Conservation (phyloP, 106 monocot genomes). For the Posidonia australis region DNA sequence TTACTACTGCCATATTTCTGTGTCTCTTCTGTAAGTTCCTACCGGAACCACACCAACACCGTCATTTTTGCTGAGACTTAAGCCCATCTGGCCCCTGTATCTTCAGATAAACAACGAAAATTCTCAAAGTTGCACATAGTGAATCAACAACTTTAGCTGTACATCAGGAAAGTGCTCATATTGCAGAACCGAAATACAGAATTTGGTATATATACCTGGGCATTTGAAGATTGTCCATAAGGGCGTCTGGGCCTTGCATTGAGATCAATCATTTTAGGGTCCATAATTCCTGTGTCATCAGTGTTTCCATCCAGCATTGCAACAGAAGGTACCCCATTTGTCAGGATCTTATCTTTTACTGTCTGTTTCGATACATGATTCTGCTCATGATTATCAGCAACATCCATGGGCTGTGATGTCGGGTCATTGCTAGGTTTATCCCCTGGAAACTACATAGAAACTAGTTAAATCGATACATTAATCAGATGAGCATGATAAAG, state of each 20-base stretch:
- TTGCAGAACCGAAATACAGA: no score
- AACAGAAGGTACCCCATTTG: not conserved
- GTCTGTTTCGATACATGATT: not conserved
- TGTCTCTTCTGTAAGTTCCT: not conserved
- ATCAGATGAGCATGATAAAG: not conserved
- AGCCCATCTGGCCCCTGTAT: not conserved
- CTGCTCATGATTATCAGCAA: slow-evolving; percentile 22
- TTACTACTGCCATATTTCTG: slow-evolving; percentile 1
- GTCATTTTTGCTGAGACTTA: not conserved
- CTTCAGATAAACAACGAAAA: no score
- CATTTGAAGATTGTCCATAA: slow-evolving; percentile 8
- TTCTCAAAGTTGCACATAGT: no score
- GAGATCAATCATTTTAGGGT: slow-evolving; percentile 77
- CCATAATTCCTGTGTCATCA: slow-evolving; percentile 20
- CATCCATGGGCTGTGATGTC: slow-evolving; percentile 30
- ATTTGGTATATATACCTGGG: not conserved
- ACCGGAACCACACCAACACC: slow-evolving; percentile 3
- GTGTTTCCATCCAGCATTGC: slow-evolving; percentile 12
- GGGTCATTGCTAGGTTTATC: slow-evolving; percentile 50
- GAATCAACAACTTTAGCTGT: no score
- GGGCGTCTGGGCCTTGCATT: slow-evolving; percentile 44
- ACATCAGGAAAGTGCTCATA: no score
- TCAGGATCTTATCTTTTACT: not conserved
- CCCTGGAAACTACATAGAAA: slow-evolving; percentile 52
- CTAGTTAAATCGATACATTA: not conserved